A percentile compares a stretch with the other conserved stretches of the same genome.
Evolutionary conservation across 1,139 yeast genomes (phyloP).

Genomic region (Taphrina sp.): DNA sequence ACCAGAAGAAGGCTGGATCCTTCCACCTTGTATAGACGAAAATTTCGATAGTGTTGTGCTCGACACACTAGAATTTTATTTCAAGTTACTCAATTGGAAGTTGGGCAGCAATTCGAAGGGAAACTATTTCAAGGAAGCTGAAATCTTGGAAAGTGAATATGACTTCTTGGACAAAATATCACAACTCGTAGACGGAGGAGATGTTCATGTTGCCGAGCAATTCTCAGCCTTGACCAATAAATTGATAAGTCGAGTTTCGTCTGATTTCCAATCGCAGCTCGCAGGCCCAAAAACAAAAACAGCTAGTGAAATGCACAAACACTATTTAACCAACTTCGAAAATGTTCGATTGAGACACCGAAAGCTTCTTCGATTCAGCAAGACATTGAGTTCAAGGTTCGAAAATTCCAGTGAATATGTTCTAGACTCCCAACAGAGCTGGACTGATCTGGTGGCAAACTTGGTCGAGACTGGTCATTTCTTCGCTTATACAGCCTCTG

Average conservation of each 20-base stretch:
- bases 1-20: conserved; percentile 76
- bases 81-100: conserved; percentile 70
- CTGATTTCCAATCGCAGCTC: conserved; percentile 71
- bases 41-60: conserved; percentile 71
- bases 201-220: conserved; percentile 76
- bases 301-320: conserved; percentile 64
- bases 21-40: conserved; percentile 63
- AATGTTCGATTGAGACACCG: conserved; percentile 83
- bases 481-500: conserved; percentile 69
- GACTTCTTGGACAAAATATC: conserved; percentile 75
- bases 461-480: conserved; percentile 70
- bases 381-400: conserved; percentile 66
- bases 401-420: conserved; percentile 74
- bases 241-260: conserved; percentile 64
- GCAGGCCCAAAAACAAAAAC: conserved; percentile 59
- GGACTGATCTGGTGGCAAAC: conserved; percentile 56
- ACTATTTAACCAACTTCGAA: conserved; percentile 81
- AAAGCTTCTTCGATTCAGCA: conserved; percentile 73
- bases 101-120: conserved; percentile 78
- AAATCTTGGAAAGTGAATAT: conserved; percentile 64
- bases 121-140: conserved; percentile 75
- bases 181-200: conserved; percentile 73
- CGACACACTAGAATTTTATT: conserved; percentile 70
- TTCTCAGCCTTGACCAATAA: conserved; percentile 60
- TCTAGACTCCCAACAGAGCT: conserved; percentile 50